Conservation (phyloP, 1,139 yeast species). For the Lodderomyces metapsilosis region DNA sequence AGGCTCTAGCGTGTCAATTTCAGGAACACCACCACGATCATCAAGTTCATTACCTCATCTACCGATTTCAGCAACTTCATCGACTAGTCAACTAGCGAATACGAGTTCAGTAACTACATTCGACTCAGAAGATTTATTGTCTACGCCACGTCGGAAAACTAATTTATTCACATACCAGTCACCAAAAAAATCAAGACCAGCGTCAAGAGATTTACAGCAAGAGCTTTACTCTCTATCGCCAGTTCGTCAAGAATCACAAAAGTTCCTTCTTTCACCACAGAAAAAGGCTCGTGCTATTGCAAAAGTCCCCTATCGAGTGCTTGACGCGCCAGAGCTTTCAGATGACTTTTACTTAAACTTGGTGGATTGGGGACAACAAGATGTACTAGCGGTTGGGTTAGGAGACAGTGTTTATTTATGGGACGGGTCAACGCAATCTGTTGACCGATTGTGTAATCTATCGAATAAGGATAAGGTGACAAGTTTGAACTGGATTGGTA, state of each 20-base stretch:
- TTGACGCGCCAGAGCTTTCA: constrained; percentile 94
- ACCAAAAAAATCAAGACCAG: constrained; percentile 61
- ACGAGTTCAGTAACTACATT: constrained; percentile 6
- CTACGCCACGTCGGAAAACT: constrained; percentile 56
- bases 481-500: constrained; percentile 88
- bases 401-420: constrained; percentile 87
- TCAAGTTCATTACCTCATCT: constrained; percentile 9
- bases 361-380: constrained; percentile 95
- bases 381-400: constrained; percentile 84
- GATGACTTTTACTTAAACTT: constrained; percentile 92
- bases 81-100: constrained; percentile 1
- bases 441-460: constrained; percentile 74
- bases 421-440: constrained; percentile 86
- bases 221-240: constrained; percentile 83
- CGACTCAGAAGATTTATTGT: constrained; percentile 22
- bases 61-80: constrained; percentile 10
- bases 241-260: constrained; percentile 84
- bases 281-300: constrained; percentile 75
- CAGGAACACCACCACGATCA: constrained; percentile 12
- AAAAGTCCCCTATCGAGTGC: constrained; percentile 86
- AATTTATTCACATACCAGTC: constrained; percentile 72
- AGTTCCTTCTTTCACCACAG: constrained; percentile 74
- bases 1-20: not conserved
- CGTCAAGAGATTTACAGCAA: constrained; percentile 60
- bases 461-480: constrained; percentile 67